phyloP scores from a whole-genome alignment of 78 protist genomes.

The Planoprotostelium fungivorum region DNA sequence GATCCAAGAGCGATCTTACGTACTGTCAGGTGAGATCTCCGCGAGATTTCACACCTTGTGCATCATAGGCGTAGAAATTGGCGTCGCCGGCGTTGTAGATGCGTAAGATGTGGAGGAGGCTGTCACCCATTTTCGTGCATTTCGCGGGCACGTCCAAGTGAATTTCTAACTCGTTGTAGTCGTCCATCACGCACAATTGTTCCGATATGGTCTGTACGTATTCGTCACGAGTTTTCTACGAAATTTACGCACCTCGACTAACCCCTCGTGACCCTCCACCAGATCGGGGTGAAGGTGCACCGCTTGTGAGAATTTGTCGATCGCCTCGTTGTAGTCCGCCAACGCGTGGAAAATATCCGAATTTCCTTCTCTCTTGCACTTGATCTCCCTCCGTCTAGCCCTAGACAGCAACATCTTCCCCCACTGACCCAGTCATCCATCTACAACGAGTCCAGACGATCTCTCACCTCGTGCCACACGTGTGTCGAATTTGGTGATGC shows the following conservation, averaged over 20 bases:
- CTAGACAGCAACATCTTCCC: neutral
- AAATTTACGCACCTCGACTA: neutral
- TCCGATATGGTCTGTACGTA: neutral
- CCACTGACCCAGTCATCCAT: neutral
- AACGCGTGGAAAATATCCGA: neutral
- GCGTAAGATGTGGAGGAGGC: too few relatives aligned
- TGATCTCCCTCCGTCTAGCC: neutral
- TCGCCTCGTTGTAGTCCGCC: neutral
- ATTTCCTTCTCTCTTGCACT: neutral
- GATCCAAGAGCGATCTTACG: too few relatives aligned
- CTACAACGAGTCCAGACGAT: neutral
- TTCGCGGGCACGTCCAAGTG: neutral
- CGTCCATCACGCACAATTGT: neutral
- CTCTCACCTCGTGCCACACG: neutral
- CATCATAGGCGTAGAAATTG: too few relatives aligned
- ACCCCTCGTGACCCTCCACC: neutral
- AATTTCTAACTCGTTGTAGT: neutral
- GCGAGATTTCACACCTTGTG: too few relatives aligned
- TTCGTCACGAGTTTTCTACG: neutral
- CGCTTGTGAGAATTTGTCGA: neutral
- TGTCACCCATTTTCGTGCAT: neutral
- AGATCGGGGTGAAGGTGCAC: neutral
- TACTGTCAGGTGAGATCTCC: too few relatives aligned
- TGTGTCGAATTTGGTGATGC: neutral
- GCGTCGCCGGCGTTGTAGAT: too few relatives aligned